A percentile compares a stretch with the other conserved stretches of the same genome.
Evolutionary conservation across 768 basidiomycete species (phyloP).

Genomic region (Mycena polygramma): DNA sequence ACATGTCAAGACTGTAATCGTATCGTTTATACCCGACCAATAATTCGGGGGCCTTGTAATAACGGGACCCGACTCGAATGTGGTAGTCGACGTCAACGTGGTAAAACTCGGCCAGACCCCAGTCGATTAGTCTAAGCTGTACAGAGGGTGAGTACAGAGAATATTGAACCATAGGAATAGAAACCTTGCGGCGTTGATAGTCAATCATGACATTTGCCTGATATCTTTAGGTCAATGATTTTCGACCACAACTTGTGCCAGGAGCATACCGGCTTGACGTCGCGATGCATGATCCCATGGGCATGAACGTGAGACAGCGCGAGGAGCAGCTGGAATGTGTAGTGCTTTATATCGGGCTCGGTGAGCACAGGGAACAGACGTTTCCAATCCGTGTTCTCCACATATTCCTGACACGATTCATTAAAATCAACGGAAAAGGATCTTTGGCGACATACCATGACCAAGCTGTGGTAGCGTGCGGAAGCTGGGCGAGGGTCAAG

Average conservation of each 20-base stretch:
- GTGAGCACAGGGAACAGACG: conserved; percentile 67
- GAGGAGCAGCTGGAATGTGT: conserved; percentile 76
- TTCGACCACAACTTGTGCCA: background rate
- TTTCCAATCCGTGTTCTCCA: conserved; percentile 79
- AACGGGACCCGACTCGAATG: conserved; percentile 36
- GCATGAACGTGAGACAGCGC: conserved; percentile 81
- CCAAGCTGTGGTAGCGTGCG: conserved; percentile 71
- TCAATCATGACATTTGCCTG: conserved; percentile 56
- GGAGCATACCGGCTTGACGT: conserved; percentile 46
- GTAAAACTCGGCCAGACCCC: conserved; percentile 85
- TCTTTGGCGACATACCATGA: conserved; percentile 51
- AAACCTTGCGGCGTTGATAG: conserved; percentile 70
- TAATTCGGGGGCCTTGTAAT: conserved; percentile 82
- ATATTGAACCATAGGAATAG: background rate
- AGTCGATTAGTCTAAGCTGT: conserved; percentile 74
- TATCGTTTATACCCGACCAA: conserved; percentile 80
- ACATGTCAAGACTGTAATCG: conserved; percentile 80
- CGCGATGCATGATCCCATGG: conserved; percentile 78
- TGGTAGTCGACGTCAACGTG: conserved; percentile 79
- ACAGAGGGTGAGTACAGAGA: conserved; percentile 19
- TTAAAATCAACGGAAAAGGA: background rate
- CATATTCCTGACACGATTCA: conserved; percentile 56
- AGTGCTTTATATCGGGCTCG: conserved; percentile 77
- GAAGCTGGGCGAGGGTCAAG: conserved; percentile 48
- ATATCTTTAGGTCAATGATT: conserved; percentile 5